phyloP scores from a whole-genome alignment of 495 filamentous ascomycete species.

The Aspergillus incahuasiensis region DNA sequence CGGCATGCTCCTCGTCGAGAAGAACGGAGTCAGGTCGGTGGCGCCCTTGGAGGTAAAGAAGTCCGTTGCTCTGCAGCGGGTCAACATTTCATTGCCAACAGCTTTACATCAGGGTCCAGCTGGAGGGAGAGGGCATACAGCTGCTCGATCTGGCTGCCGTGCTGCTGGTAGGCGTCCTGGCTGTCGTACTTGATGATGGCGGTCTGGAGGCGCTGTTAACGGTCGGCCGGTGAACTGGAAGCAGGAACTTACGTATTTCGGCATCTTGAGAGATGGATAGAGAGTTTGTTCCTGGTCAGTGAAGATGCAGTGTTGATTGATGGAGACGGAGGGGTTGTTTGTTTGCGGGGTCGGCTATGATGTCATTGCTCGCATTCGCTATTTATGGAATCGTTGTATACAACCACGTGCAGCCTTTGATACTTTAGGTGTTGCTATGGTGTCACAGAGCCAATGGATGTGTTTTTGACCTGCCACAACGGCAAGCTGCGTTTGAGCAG shows the following conservation, averaged over 20 bases:
- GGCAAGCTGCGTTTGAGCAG: no score
- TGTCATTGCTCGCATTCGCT: background rate
- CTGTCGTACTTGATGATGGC: constrained; percentile 16
- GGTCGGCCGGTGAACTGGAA: no score
- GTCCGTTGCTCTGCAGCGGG: constrained; percentile 6
- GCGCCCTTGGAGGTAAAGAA: constrained; percentile 6
- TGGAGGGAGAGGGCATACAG: constrained; percentile 3
- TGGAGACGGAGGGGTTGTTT: no score
- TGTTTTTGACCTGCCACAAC: no score
- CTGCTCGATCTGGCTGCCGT: constrained; percentile 13
- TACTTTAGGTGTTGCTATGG: no score
- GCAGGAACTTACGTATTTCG: constrained; percentile 7
- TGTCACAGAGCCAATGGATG: no score
- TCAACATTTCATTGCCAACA: no score
- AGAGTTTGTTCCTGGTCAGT: background rate
- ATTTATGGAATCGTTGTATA: no score
- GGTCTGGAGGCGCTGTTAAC: background rate
- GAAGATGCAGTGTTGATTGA: background rate
- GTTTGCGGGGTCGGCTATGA: background rate
- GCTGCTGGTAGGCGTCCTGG: constrained; percentile 13
- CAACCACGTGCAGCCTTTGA: no score
- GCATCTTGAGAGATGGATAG: background rate
- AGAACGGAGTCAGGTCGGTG: constrained; percentile 12
- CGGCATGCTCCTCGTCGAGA: constrained; percentile 16
- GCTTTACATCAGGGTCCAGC: no score